Base-by-base conservation (phyloP, 331 rosid genomes). In the Malus hybrid region DNA sequence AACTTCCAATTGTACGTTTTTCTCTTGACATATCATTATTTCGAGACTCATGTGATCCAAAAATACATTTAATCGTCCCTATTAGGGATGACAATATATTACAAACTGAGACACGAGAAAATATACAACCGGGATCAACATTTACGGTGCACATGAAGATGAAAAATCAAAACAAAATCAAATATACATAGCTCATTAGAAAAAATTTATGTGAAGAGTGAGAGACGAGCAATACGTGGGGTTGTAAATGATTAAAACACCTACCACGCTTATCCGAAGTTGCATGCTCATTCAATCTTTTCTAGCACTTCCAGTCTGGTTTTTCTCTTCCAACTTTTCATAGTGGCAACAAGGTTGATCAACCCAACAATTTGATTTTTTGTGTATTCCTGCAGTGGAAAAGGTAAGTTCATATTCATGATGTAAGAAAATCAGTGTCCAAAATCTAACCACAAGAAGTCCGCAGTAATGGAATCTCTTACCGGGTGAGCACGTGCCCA, bases 301-400 rank as follows among this genome's bases (percentile, higher is more conserved):
- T 92, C 99, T 57, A 95, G 65, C 60, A 89, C 75, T 70, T 95
- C 99, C 86, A 90, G 80, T 86, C 96, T 87, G 67, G 92, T 89
- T 90, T 95, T 95, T 78, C 99, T 89, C 89, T 90, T 92, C 99
- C 99, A 95, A 66, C 97, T 90, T 89, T 92, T 95, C 99, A 95
- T 90, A 4, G 96, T 11, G 65, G 98, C 96, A 75, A 95, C 99
- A 29, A 95, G 91, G 86, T 95, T 92, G 82, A 95, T 52, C 86
- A 95, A 74, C 74, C 99, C 98, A 64, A 92, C 87, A 68, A 92
- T 70, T 84, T 95, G 99, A 85, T 65, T 88, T 86, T 90, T 92
- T 34, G 76, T 89, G 79, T 92, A 92, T 80, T 95, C 98, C 99
- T 95, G 96, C 83, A 90, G 63, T 64, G 50, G 31, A 70, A 55